These are phyloP conservation scores for Nemania sp. DNA, from an alignment of 2,329 filamentous ascomycete species.

Conservation along the genomic window DNA sequence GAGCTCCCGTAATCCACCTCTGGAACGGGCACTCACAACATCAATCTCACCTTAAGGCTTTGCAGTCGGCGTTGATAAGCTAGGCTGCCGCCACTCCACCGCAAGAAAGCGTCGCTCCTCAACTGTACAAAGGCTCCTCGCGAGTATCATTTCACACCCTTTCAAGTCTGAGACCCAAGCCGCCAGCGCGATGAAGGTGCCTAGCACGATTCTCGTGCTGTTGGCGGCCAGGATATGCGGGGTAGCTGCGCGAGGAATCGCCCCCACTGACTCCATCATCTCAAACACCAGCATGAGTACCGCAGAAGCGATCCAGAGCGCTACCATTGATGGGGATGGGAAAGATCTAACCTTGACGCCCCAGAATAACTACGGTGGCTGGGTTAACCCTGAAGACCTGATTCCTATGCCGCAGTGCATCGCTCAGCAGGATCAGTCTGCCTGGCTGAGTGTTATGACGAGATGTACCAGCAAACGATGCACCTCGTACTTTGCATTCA, in stretches of 20 bases:
- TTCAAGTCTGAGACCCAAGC: not conserved
- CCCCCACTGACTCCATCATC: conserved; percentile 6
- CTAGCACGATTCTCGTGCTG: not conserved
- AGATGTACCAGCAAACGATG: conserved; percentile 17
- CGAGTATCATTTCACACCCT: not conserved
- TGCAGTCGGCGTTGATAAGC: too few species aligned
- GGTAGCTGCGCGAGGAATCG: conserved; percentile 5
- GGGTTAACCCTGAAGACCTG: conserved; percentile 21
- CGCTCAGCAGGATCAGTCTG: conserved; percentile 17
- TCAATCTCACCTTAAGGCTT: too few species aligned
- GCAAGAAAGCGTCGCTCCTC: not conserved
- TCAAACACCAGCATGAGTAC: not conserved
- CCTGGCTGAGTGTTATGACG: conserved; percentile 17
- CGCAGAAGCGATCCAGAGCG: too few species aligned
- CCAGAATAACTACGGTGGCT: conserved; percentile 5
- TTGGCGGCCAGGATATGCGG: conserved; percentile 4
- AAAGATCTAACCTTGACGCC: conserved; percentile 2
- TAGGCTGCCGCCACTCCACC: not conserved
- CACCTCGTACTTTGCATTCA: conserved; percentile 5
- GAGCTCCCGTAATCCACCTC: too few species aligned
- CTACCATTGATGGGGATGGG: not conserved
- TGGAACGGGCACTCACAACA: too few species aligned
- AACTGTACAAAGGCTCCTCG: too few species aligned
- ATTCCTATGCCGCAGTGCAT: conserved; percentile 17
- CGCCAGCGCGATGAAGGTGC: conserved; percentile 8